A percentile compares a stretch with the other conserved stretches of the same genome.
phyloP scores from a whole-genome alignment of 192 early-diverging fungal species.

The Umbelopsis sp. region DNA sequence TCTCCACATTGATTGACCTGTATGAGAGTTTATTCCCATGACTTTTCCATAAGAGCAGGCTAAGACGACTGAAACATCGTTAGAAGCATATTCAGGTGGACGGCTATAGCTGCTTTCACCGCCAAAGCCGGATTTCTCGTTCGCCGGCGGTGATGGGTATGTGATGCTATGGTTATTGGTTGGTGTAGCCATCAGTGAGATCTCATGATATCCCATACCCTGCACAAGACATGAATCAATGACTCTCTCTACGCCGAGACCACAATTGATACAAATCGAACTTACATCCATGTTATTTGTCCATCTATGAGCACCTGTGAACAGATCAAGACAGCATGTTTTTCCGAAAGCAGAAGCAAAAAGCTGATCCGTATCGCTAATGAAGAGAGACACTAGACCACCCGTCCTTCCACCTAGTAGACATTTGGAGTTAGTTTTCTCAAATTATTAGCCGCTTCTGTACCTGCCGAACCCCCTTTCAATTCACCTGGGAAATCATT shows the following conservation, averaged over 20 bases:
- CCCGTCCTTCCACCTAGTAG: constrained; percentile 1
- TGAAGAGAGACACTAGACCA: constrained; percentile 24
- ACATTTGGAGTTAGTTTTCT: background rate
- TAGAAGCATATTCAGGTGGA: too few relatives aligned
- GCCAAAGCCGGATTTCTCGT: background rate
- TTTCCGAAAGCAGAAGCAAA: constrained; percentile 21
- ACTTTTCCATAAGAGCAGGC: constrained; percentile 2
- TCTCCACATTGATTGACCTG: background rate
- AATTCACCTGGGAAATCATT: background rate
- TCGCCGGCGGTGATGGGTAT: background rate
- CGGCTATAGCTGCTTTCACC: background rate
- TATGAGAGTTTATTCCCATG: constrained; percentile 6
- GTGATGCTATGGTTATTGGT: constrained; percentile 9
- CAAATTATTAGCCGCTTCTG: background rate
- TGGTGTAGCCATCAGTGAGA: constrained; percentile 2
- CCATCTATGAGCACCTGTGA: constrained; percentile 26
- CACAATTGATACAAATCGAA: too few relatives aligned
- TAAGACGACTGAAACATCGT: background rate
- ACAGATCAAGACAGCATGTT: constrained; percentile 18
- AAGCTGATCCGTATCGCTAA: constrained; percentile 26
- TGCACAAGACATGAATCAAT: too few relatives aligned
- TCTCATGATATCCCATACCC: constrained; percentile 6
- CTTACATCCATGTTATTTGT: constrained; percentile 33
- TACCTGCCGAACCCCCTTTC: background rate
- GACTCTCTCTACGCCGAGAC: too few relatives aligned